Evolutionary conservation across 2,329 filamentous ascomycete genomes (phyloP), one percentile per base, ranked within the genome.

Genomic region (Botryotinia globosa): DNA sequence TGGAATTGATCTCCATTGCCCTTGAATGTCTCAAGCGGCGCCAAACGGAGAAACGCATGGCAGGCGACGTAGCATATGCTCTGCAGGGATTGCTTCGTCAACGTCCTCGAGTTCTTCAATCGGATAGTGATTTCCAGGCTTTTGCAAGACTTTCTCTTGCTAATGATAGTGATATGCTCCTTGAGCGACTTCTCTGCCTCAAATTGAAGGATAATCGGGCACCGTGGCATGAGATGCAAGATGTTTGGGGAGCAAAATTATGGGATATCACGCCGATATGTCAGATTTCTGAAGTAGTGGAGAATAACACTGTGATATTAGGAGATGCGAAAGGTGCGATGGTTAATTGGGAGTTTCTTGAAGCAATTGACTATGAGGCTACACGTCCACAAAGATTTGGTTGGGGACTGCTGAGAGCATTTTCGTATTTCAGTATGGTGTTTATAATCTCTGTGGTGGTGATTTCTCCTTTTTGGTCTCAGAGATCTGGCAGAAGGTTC

Each of bases 231-330:
- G 74, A 75, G 8, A 68, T 75, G 18, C 68, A 73, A 12, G 81
- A 81, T 72, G 76, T 76, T 39, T 80, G 76, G 48, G 75, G 74
- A 10, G 76, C 76, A 22, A 79, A 78, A 39, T 74, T 81, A 8
- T 81, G 80, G 79, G 79, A 81, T 69, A 78, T 82, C 44, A 68
- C 79, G 29, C 81, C 81, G 4, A 74, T 74, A 8, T 81, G 80
- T 65, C 77, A 80, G 68, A 76, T 81, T 9, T 79, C 80, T 9
- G 81, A 78, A 37, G 76, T 82, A 18, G 75, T 79, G 18, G 77
- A 81, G 48, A 78, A 81, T 42, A 73, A 78, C 22, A 77, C 78
- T 14, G 75, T 82, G 29, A 75, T 81, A 45, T 56, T 81, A 29
- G 80, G 81, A 66, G 77, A 78, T 1, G 78, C 77, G n/a, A 77